Conservation (phyloP, 164 flowering plant genomes). For the Magnolia kwangsiensis region DNA sequence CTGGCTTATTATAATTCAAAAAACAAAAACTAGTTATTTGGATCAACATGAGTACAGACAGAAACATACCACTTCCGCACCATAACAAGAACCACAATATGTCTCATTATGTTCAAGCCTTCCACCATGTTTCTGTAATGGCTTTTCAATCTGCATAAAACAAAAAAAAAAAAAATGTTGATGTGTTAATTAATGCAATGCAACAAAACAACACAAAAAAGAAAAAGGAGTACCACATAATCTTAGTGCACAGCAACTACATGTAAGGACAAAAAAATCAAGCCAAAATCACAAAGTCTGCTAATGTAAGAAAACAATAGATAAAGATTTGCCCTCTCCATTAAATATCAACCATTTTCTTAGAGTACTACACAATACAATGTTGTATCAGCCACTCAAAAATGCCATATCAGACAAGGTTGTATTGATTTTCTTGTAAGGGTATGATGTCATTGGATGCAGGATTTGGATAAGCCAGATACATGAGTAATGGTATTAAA, state of each 20-base stretch:
- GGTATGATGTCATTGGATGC: not conserved
- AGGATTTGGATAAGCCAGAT: not conserved
- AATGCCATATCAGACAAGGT: too few species aligned
- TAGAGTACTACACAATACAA: not conserved
- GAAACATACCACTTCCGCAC: conserved; percentile 62
- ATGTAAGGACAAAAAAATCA: not conserved
- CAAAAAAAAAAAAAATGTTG: not conserved
- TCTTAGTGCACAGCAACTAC: not conserved
- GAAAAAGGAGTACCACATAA: not conserved
- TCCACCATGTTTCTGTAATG: conserved; percentile 76
- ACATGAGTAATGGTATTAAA: not conserved
- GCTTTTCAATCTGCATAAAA: conserved; percentile 59
- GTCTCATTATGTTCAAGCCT: conserved; percentile 76
- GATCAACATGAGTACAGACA: not conserved
- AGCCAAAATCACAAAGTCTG: not conserved
- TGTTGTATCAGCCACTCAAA: too few species aligned
- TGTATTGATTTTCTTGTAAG: not conserved
- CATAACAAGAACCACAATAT: conserved; percentile 81
- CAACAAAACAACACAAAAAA: not conserved
- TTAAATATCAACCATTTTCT: not conserved
- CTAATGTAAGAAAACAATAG: not conserved
- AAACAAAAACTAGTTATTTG: too few species aligned
- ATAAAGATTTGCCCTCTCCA: not conserved
- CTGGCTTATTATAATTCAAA: too few species aligned
- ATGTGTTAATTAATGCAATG: not conserved